Base-by-base conservation (phyloP, 805 yeast species). In the Lipomyces lipofer region DNA sequence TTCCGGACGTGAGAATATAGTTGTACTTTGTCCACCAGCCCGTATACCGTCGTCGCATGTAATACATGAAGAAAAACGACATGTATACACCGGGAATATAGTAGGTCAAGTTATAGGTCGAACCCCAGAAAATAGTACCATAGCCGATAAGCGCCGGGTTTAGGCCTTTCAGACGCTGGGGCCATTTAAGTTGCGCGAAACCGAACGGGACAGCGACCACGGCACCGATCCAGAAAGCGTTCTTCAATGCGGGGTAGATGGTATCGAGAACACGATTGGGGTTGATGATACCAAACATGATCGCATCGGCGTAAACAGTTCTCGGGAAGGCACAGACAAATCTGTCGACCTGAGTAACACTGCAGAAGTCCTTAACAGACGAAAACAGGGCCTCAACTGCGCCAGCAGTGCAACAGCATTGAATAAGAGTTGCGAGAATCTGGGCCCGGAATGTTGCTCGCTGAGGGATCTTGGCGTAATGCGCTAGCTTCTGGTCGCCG, bases 21-120 rank as follows among this genome's bases (percentile, higher is more conserved):
- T 83, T 84, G 67, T 85, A 85, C 68, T 84, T 84, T 35, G 83
- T 82, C 90, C 90, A 85, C 90, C 89, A 85, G 44, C 75, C 71
- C 77, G 78, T 71, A 70, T 80, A 82, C 55, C 74, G 73, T 47
- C 79, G 74, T 56, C 80, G 81, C 49, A 85, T 69, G 62, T 75
- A 73, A 68, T 75, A 81, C 71, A 81, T 82, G 72, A 83, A 84
- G 9, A 75, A 49, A 58, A 75, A 76, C 4, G 87, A 85, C 38
- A 50, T 28, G 39, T 54, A 49, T 13, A 49, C 17, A 1, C 58
- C 58, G 10, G 51, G 51, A 25, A 48, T 43, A 22, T 48, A 48
- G 53, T 53, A 53, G 21, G 43, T 19, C 15, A 40, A 25, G 29
- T 53, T 53, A 43, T 53, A 53, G 7, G 57, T 53, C 17, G 46